Evolutionary conservation across 805 yeast species (phyloP), one percentile per base, ranked within the genome.

Genomic region (Ogataea pini): DNA sequence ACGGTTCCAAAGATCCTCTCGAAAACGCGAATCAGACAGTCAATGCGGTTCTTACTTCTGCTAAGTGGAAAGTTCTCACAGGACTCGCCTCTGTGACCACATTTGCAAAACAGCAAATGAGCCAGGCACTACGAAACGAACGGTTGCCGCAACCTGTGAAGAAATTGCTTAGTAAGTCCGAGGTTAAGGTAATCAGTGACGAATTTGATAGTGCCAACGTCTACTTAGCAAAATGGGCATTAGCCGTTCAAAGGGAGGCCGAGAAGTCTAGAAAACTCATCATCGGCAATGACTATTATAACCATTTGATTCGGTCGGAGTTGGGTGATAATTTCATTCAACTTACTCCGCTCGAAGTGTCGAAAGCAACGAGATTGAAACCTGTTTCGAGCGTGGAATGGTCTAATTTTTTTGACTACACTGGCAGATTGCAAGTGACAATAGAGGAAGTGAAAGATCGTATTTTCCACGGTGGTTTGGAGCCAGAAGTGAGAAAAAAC

Each of bases 211-310:
- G 92, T 44, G 98, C 98, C 0, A 78, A 91, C 46, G 86, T 90
- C 3, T 92, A 89, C 64, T 72, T 92, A 50, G 98, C 98, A 4
- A 91, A 90, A 70, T 94, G 98, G 98, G 97, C 98, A 0, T 77
- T 89, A 57, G 89, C 89, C 24, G 94, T 94, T 8, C 94, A 92
- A 58, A 91, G 90, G 58, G 96, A 92, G 64, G 94, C 96, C 1
- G 90, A 82, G 56, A 78, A 80, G 47, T 74, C 79, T 51, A 68
- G 80, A 51, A 71, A 72, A 48, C 71, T 72, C 59, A 72, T 77
- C 59, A 71, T 83, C 28, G 72, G 83, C 47, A 83, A 82, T 57
- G 81, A 80, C n/a, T 72, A 80, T 14, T 83, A 83, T 55, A 67
- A 75, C 37, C 76, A 75, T 25, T 62, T 79, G 43, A 72, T 86